Evolutionary conservation across 176 grass and related monocot genomes (phyloP).

Genomic region (Musa troglodytarum): DNA sequence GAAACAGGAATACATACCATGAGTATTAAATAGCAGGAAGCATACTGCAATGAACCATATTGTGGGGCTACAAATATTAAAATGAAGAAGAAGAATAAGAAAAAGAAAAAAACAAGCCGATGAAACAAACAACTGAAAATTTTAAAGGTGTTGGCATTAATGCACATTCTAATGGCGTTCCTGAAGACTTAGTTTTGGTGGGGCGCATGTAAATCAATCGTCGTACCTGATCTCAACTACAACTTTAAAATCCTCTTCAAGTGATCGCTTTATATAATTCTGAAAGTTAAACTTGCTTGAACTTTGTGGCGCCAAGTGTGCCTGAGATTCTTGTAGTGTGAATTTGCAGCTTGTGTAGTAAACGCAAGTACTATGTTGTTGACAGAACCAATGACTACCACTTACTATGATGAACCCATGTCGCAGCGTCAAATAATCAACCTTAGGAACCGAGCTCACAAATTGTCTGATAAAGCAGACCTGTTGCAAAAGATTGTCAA

Average conservation of each 20-base stretch:
- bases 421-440: conserved; percentile 10
- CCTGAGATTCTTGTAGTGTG: conserved; percentile 7
- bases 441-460: conserved; percentile 8
- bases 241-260: conserved; percentile 21
- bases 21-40: conserved; percentile 16
- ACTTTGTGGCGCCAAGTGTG: conserved; percentile 17
- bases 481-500: neutral
- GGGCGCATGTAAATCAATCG: neutral
- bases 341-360: neutral
- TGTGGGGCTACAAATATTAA: neutral
- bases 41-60: conserved; percentile 11
- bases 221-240: conserved; percentile 15
- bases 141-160: neutral
- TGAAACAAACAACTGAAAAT: neutral
- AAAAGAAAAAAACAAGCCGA: neutral
- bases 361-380: neutral
- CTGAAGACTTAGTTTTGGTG: neutral
- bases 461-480: conserved; percentile 21
- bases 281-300: conserved; percentile 17
- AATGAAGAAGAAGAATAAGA: neutral
- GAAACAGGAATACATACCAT: conserved; percentile 1
- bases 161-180: neutral
- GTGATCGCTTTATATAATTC: conserved; percentile 17
- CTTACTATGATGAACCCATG: conserved; percentile 20
- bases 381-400: neutral